Base-by-base conservation (phyloP, 352 stramenopile genomes). In the Phytophthora quininea region DNA sequence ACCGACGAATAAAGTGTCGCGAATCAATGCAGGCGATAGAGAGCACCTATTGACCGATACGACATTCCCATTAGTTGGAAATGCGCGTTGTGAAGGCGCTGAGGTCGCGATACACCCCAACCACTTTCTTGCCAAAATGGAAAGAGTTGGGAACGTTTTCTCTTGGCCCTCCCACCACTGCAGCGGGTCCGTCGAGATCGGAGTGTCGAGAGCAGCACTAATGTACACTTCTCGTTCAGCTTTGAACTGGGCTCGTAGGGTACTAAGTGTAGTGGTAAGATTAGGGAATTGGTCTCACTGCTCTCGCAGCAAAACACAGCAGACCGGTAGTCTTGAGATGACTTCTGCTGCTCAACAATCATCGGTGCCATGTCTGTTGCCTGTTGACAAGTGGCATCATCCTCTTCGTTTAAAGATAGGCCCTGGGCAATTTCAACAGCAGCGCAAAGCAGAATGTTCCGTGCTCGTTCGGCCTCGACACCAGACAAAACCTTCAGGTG, bases 101-200 rank as follows among this genome's bases (percentile, higher is more conserved):
- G 56, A 63, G 14, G 56, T 56, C 1, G 45, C 56, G 11, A 63
- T 63, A 33, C 56, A 63, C 1, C 46, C 56, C 12, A 63, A 15
- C 56, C 56, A 63, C 32, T 63, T 55, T 1, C 56, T 33, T 12
- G 56, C 56, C 1, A 63, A 27, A 32, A 33, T 19, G 5, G n/a
- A 35, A 12, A 56, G 1, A n/a, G 37, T 30, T 15, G 32, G n/a
- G n/a, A 4, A 45, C 10, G 19, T 40, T 40, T 7, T n/a, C 30
- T 24, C 40, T 53, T 53, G 6, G 6, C 35, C 35, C 33, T 40
- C 3, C 54, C 54, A 53, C 54, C 54, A 61, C 15, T 46, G 8
- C 24, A 61, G 24, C 31, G 54, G 29, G 7, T 46, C 31, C 3
- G 54, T 53, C 2, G 42, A 33, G 12, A 61, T 43, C 5, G 42